Conservation (phyloP, 139 green algal species). For the Zygnema cylindricum region DNA sequence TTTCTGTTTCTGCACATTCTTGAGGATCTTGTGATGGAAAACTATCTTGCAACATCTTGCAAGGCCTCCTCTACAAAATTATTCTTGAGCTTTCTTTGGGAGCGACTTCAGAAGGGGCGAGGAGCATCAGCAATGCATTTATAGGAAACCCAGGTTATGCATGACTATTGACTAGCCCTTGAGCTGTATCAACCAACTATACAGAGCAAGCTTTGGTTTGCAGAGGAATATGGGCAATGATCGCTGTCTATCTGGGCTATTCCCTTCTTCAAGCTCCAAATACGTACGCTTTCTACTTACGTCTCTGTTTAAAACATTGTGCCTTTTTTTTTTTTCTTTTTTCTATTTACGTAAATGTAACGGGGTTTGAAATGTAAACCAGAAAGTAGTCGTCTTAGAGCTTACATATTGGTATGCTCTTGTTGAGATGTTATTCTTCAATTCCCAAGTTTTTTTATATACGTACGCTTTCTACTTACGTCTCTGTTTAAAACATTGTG, state of each 20-base stretch:
- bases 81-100: not conserved
- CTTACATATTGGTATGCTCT: no score
- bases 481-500: slow-evolving; percentile 29
- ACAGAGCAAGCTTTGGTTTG: slow-evolving; percentile 15
- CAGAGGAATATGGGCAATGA: slow-evolving; percentile 50
- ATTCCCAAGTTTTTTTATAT: slow-evolving; percentile 41
- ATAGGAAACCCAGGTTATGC: no score
- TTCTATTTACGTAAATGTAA: not conserved
- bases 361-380: not conserved
- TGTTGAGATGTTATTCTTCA: slow-evolving; percentile 32
- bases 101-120: not conserved
- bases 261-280: slow-evolving; percentile 47
- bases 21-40: not conserved
- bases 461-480: slow-evolving; percentile 28
- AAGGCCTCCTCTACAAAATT: not conserved
- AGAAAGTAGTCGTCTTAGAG: not conserved
- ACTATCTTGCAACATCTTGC: not conserved
- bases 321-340: not conserved
- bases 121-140: not conserved
- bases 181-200: not conserved
- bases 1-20: not conserved
- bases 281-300: slow-evolving; percentile 32
- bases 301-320: not conserved
- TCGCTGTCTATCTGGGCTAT: slow-evolving; percentile 56
- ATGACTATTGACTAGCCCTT: not conserved